Base-by-base conservation (phyloP, 2,329 filamentous ascomycete species). In the Fusarium tupiense region DNA sequence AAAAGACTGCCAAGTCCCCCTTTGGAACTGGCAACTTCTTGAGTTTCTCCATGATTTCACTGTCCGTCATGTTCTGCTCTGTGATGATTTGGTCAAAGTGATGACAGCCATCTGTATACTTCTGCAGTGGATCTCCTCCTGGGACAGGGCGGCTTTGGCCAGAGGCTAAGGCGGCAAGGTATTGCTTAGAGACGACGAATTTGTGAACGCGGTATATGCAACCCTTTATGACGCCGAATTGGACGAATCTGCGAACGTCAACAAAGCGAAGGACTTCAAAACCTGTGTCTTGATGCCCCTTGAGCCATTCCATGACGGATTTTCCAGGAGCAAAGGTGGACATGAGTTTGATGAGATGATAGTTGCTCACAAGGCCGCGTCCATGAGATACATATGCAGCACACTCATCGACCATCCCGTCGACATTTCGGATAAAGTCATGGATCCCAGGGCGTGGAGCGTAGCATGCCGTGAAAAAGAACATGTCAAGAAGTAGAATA, bases 181-280 rank as follows among this genome's bases (percentile, higher is more conserved):
- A 90, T 80, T 90, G 88, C 78, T 90, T 90, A 8, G 88, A 91
- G 3, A 97, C 90, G 35, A 94, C 93, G 80, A 97, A 97, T 81
- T 96, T 97, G 84, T 98, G 94, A 46, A 98, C 92, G 40, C 96
- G 91, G 82, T 98, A 98, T 31, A 99, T 84, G 76, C 97, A 93
- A 22, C 96, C 95, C 84, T 98, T 98, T 82, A 98, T 97, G 67
- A 98, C 89, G 65, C 96, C 96, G 79, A 98, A 99, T 67, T 97
- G 97, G 72, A 98, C 94, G 72, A 99, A 92, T 35, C 96, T 92
- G 19, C 96, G 91, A 63, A 98, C 91, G 81, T 99, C 96, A 65
- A 99, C 91, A 78, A 92, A 92, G 19, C 88, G 86, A 14, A 98
- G 87, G 44, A 93, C 87, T 67, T 91, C 87, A 70, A 91, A 87